These are phyloP conservation scores for Xylariaceae sp. DNA, from an alignment of 2,329 filamentous ascomycete species.

Conservation along the genomic window DNA sequence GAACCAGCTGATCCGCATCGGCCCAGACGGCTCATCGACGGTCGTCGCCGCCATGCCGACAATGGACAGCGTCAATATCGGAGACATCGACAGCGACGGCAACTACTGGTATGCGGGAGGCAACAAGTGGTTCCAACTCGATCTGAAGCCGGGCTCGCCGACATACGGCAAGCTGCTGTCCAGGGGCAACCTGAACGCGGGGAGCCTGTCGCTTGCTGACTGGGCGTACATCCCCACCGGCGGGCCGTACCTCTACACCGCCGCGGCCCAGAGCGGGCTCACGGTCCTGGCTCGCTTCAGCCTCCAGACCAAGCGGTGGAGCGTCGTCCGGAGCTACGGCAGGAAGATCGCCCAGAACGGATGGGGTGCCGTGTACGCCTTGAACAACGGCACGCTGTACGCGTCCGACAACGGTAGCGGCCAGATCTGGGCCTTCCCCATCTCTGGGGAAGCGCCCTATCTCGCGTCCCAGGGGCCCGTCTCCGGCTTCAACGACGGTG, in stretches of 20 bases:
- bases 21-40: constrained; percentile 11
- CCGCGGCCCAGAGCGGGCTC: constrained; percentile 7
- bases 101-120: constrained; percentile 13
- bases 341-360: constrained; percentile 5
- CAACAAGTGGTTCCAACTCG: constrained; percentile 12
- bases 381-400: constrained; percentile 16
- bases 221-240: constrained; percentile 17
- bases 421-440: constrained; percentile 16
- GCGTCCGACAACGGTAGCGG: constrained; percentile 17
- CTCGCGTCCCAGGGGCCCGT: constrained; percentile 10
- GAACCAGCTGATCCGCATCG: constrained; percentile 21
- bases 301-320: constrained; percentile 10
- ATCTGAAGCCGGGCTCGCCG: constrained; percentile 11
- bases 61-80: constrained; percentile 7
- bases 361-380: constrained; percentile 16
- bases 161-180: constrained; percentile 12
- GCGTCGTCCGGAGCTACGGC: constrained; percentile 7
- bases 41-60: constrained; percentile 10
- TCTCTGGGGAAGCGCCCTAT: constrained; percentile 8
- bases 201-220: constrained; percentile 11
- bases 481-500: constrained; percentile 15
- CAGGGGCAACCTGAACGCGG: constrained; percentile 9
- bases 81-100: constrained; percentile 20
- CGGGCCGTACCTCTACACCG: constrained; percentile 10
- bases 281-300: constrained; percentile 12